Percentiles rank a stretch among this genome's conserved stretches.
These are phyloP conservation scores for Aspergillus felis DNA, from an alignment of 2,329 filamentous ascomycete species.

Conservation along the genomic window DNA sequence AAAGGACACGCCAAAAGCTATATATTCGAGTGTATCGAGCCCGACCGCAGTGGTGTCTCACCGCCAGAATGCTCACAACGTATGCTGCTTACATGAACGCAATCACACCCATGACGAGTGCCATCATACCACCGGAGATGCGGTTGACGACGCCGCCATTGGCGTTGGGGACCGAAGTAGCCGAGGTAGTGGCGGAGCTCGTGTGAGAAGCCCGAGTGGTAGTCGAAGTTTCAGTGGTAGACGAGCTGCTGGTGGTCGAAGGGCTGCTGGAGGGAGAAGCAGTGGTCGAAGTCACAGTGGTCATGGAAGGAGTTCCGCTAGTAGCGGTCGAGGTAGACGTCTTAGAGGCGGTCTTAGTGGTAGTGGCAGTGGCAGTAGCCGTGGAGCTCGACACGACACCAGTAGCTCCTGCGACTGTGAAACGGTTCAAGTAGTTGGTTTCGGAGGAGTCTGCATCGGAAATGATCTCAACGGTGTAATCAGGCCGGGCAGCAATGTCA, in stretches of 20 bases:
- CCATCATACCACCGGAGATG: slow-evolving; percentile 34
- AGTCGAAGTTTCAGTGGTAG: slow-evolving; percentile 12
- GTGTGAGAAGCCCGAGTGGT: slow-evolving; percentile 17
- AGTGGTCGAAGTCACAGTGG: slow-evolving; percentile 21
- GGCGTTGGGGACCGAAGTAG: slow-evolving; percentile 24
- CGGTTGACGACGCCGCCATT: slow-evolving; percentile 30
- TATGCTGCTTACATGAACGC: slow-evolving; percentile 30
- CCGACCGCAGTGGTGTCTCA: not conserved
- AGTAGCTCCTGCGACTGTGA: slow-evolving; percentile 46
- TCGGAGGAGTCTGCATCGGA: slow-evolving; percentile 41
- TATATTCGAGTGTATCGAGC: not conserved
- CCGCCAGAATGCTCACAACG: not conserved
- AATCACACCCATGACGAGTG: slow-evolving; percentile 30
- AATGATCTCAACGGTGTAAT: slow-evolving; percentile 54
- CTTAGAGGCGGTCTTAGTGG: slow-evolving; percentile 20
- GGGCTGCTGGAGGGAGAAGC: slow-evolving; percentile 12
- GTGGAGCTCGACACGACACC: slow-evolving; percentile 30
- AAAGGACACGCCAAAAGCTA: slow-evolving; percentile 1
- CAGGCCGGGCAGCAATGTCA: slow-evolving; percentile 38
- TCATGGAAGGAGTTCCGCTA: slow-evolving; percentile 19
- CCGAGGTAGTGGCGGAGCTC: slow-evolving; percentile 16
- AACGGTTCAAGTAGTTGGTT: slow-evolving; percentile 52
- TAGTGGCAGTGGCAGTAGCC: slow-evolving; percentile 10
- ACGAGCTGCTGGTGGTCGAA: slow-evolving; percentile 15
- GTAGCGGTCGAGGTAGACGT: slow-evolving; percentile 19